phyloP scores from a whole-genome alignment of 345 rosid genomes.

The Durio zibethinus region DNA sequence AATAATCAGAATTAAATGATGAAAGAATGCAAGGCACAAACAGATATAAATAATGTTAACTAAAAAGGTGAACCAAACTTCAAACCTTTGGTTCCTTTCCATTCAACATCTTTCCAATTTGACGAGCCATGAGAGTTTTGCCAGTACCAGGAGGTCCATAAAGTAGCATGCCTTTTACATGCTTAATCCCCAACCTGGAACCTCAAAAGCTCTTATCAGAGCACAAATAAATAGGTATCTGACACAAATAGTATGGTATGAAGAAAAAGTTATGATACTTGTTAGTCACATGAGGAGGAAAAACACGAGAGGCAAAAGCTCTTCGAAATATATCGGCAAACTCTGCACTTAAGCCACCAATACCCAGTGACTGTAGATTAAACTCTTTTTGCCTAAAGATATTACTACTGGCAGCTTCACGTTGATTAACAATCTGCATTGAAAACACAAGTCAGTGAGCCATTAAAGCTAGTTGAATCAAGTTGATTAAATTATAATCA shows the following conservation, averaged over 20 bases:
- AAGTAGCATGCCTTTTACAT: slow-evolving; percentile 91
- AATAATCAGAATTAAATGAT: neutral
- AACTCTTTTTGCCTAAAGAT: slow-evolving; percentile 92
- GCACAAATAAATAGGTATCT: slow-evolving; percentile 10
- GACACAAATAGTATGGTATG: slow-evolving; percentile 13
- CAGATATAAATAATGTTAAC: neutral
- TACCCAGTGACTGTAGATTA: slow-evolving; percentile 87
- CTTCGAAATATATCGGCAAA: slow-evolving; percentile 97
- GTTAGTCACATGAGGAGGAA: slow-evolving; percentile 90
- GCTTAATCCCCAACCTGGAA: slow-evolving; percentile 93
- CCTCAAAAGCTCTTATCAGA: slow-evolving; percentile 25
- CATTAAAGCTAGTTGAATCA: slow-evolving; percentile 1
- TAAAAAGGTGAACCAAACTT: neutral
- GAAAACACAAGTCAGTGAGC: slow-evolving; percentile 16
- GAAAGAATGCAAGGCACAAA: slow-evolving; percentile 1
- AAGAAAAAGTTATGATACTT: slow-evolving; percentile 48
- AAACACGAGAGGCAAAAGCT: slow-evolving; percentile 98
- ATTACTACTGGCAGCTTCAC: slow-evolving; percentile 94
- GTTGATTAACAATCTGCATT: slow-evolving; percentile 82
- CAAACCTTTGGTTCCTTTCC: slow-evolving; percentile 96
- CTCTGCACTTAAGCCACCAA: slow-evolving; percentile 96
- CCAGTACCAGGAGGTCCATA: slow-evolving; percentile 98
- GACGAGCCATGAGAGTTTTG: slow-evolving; percentile 96
- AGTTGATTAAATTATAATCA: neutral
- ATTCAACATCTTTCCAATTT: slow-evolving; percentile 95